Conservation (phyloP, 1,284 basidiomycete species). For the Entoloma clypeatum region DNA sequence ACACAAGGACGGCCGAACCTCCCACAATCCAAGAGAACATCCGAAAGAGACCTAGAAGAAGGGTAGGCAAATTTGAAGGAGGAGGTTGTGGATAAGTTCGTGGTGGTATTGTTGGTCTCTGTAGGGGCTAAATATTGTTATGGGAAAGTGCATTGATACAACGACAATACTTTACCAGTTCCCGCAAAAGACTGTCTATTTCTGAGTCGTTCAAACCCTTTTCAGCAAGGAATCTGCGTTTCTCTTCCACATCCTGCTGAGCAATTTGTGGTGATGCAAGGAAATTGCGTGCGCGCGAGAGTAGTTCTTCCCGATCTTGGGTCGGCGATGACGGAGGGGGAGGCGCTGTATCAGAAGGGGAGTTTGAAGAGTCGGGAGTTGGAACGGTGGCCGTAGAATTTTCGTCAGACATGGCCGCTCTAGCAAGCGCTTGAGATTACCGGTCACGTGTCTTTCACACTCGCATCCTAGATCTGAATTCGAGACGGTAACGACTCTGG, state of each 20-base stretch:
- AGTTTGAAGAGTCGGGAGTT: not conserved
- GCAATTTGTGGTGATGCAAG: conserved; percentile 61
- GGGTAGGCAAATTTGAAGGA: conserved; percentile 64
- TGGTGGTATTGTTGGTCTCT: conserved; percentile 57
- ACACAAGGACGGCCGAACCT: conserved; percentile 52
- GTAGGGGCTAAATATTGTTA: conserved; percentile 38
- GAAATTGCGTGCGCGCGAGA: conserved; percentile 60
- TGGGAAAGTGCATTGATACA: conserved; percentile 7
- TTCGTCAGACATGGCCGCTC: not conserved
- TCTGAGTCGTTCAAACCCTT: conserved; percentile 66
- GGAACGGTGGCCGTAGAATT: not conserved
- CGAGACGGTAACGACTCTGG: too few species aligned
- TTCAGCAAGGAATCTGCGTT: conserved; percentile 63
- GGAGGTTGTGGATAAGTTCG: conserved; percentile 68
- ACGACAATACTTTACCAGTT: conserved; percentile 43
- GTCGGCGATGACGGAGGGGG: not conserved
- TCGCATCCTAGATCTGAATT: too few species aligned
- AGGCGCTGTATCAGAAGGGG: too few species aligned
- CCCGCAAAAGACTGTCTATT: conserved; percentile 55
- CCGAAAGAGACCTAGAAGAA: conserved; percentile 58
- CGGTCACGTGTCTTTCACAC: too few species aligned
- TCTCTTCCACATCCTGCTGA: conserved; percentile 51
- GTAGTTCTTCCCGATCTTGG: conserved; percentile 38
- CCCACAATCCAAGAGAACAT: conserved; percentile 65
- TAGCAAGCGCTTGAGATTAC: too few species aligned